Percentiles rank a stretch among this genome's conserved stretches.
These are phyloP conservation scores for Tieghemostelium lacteum DNA, from an alignment of 78 protist genomes.

Conservation along the genomic window DNA sequence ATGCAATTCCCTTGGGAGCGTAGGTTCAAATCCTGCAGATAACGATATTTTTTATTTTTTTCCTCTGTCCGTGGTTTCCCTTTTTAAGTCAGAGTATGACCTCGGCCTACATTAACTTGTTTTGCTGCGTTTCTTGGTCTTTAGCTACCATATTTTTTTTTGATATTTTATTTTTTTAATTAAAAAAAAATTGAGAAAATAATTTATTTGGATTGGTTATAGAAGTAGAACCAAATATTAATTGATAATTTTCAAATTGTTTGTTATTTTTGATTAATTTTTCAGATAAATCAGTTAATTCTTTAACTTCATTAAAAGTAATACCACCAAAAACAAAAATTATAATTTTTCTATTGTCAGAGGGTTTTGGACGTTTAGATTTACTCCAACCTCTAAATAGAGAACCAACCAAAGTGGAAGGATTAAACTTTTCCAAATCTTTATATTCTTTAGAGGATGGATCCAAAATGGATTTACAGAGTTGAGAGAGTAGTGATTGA, in stretches of 20 bases:
- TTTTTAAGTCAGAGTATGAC: too few species aligned
- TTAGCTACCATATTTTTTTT: too few species aligned
- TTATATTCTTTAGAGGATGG: background rate
- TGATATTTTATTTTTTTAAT: too few species aligned
- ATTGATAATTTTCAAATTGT: constrained; percentile 37
- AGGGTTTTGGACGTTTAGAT: constrained; percentile 5
- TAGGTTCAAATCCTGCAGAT: too few species aligned
- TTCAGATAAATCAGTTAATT: constrained; percentile 17
- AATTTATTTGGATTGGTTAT: constrained; percentile 35
- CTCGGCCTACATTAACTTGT: too few species aligned
- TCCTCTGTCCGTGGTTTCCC: too few species aligned
- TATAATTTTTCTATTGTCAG: constrained; percentile 46
- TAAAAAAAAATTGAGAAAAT: too few species aligned
- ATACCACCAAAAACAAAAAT: constrained; percentile 62
- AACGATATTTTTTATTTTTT: too few species aligned
- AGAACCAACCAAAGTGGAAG: constrained; percentile 45
- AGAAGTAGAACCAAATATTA: constrained; percentile 40
- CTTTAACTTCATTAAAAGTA: constrained; percentile 49
- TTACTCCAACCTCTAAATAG: constrained; percentile 46
- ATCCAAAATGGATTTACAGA: constrained; percentile 8
- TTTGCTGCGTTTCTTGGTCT: too few species aligned
- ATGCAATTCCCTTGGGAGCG: too few species aligned
- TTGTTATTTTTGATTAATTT: background rate
- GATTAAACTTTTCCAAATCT: constrained; percentile 50
- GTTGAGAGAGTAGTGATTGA: background rate